A percentile compares a stretch with the other conserved stretches of the same genome.
These are phyloP conservation scores for Brachypodium distachyon DNA, from an alignment of 202 grass and related monocot species.

Conservation along the genomic window DNA sequence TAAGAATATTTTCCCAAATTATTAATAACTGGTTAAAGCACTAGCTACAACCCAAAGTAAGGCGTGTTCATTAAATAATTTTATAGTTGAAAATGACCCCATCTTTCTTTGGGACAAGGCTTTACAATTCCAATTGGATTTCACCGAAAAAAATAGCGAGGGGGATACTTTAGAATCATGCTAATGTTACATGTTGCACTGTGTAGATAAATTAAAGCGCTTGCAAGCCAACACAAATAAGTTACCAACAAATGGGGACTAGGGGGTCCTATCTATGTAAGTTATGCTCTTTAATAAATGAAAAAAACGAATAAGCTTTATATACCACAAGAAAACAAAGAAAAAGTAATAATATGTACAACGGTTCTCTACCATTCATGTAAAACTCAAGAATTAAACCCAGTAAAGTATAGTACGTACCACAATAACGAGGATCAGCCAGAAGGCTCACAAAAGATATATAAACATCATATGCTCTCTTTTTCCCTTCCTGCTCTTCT, in stretches of 20 bases:
- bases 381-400: not conserved
- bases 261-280: not conserved
- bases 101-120: not conserved
- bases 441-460: constrained; percentile 94
- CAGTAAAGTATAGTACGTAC: constrained; percentile 37
- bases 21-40: constrained; percentile 18
- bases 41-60: not conserved
- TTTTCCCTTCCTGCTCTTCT: constrained; percentile 76
- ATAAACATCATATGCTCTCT: constrained; percentile 50
- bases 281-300: not conserved
- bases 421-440: constrained; percentile 84
- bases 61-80: not conserved
- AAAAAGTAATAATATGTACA: not conserved
- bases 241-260: constrained; percentile 9
- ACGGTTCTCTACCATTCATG: not conserved
- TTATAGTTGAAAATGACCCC: not conserved
- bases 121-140: not conserved
- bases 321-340: not conserved
- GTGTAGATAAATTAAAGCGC: not conserved
- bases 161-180: not conserved
- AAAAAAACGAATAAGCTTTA: not conserved
- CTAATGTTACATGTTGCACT: not conserved
- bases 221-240: not conserved
- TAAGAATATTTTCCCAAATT: no score
- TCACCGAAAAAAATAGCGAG: not conserved